These are phyloP conservation scores for Auriscalpium orientale DNA, from an alignment of 768 basidiomycete species.

Conservation along the genomic window DNA sequence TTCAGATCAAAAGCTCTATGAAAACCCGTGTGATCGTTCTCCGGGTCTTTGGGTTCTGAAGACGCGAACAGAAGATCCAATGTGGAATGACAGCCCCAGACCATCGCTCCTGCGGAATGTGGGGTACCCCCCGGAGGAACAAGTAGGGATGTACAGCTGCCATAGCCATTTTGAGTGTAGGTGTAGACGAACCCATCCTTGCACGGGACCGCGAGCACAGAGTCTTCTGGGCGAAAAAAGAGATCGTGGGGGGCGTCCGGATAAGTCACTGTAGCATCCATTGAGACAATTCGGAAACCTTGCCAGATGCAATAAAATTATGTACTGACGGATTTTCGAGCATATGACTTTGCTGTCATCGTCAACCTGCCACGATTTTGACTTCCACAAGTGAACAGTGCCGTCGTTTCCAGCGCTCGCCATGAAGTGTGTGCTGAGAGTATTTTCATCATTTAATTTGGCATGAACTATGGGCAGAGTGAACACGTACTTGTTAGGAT, in stretches of 20 bases:
- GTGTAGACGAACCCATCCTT: slow-evolving; percentile 6
- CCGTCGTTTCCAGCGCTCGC: slow-evolving; percentile 12
- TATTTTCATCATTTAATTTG: not conserved
- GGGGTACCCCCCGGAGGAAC: slow-evolving; percentile 3
- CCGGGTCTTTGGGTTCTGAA: slow-evolving; percentile 7
- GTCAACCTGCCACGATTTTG: not conserved
- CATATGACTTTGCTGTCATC: not conserved
- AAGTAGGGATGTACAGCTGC: not conserved
- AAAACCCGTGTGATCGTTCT: slow-evolving; percentile 4
- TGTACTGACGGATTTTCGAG: not conserved
- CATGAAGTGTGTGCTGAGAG: slow-evolving; percentile 2
- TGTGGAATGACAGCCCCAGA: slow-evolving; percentile 8
- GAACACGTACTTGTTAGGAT: slow-evolving; percentile 9
- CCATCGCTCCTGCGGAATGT: slow-evolving; percentile 9
- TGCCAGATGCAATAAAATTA: not conserved
- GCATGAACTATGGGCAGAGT: not conserved
- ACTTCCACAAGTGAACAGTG: slow-evolving; percentile 8
- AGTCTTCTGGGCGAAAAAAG: slow-evolving; percentile 1
- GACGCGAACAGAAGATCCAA: slow-evolving; percentile 11
- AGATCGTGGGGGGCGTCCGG: not conserved
- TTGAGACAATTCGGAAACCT: not conserved
- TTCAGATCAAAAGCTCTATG: slow-evolving; percentile 10
- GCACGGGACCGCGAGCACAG: slow-evolving; percentile 8
- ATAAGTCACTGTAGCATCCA: not conserved
- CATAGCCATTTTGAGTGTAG: not conserved